Percentiles rank a stretch among this genome's conserved stretches.
Evolutionary conservation across 2,329 filamentous ascomycete genomes (phyloP).

Genomic region (Basipetospora chlamydospora): DNA sequence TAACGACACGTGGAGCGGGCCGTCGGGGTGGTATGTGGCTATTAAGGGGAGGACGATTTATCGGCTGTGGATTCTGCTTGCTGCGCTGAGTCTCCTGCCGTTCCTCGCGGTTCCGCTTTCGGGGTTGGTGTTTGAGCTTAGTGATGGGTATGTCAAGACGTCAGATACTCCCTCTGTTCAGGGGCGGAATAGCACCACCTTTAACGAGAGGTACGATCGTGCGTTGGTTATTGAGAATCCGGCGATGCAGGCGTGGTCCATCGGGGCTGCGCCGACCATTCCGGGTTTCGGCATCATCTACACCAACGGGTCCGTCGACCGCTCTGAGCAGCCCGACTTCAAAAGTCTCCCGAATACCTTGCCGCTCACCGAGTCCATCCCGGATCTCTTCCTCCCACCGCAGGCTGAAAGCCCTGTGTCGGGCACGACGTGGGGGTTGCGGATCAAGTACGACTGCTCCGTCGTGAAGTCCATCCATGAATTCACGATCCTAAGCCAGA

Average conservation of each 20-base stretch:
- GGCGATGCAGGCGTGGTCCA: conserved; percentile 1
- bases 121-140: conserved; percentile 7
- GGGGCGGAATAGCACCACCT: conserved; percentile 1
- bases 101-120: conserved; percentile 9
- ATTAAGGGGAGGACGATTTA: neutral
- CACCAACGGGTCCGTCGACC: conserved; percentile 3
- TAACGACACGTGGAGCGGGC: conserved; percentile 8
- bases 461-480: conserved; percentile 5
- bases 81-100: conserved; percentile 5
- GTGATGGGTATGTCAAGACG: conserved; percentile 8
- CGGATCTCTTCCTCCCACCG: conserved; percentile 9
- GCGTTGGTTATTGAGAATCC: neutral
- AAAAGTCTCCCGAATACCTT: conserved; percentile 6
- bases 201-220: neutral
- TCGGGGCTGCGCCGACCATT: conserved; percentile 4
- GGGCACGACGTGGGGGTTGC: conserved; percentile 8
- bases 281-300: conserved; percentile 8
- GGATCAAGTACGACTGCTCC: conserved; percentile 8
- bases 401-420: conserved; percentile 7
- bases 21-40: conserved; percentile 7
- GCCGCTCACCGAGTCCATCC: conserved; percentile 5
- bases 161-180: conserved; percentile 1
- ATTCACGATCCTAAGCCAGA: conserved; percentile 8
- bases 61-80: conserved; percentile 8
- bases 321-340: conserved; percentile 1